Conservation (phyloP, 805 yeast genomes). For the Starmerella gropengiesseri region DNA sequence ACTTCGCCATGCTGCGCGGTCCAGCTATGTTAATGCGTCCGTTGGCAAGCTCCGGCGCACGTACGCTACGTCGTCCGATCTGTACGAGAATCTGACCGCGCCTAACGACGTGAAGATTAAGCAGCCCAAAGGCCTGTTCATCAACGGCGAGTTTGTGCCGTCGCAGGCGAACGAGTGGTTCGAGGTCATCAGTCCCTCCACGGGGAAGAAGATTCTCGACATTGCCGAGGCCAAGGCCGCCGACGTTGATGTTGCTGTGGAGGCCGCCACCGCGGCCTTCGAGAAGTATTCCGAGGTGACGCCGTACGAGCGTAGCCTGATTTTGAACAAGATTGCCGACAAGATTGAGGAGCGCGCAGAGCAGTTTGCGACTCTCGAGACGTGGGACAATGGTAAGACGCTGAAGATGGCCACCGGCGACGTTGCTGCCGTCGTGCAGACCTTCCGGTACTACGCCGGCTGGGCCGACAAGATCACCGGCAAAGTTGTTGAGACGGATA, state of each 20-base stretch:
- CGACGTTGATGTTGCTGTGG: constrained; percentile 78
- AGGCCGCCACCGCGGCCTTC: constrained; percentile 73
- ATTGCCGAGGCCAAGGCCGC: constrained; percentile 67
- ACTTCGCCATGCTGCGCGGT: not conserved
- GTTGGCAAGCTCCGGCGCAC: not conserved
- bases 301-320: constrained; percentile 55
- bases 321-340: constrained; percentile 65
- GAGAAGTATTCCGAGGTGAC: constrained; percentile 56
- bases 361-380: constrained; percentile 65
- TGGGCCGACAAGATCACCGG: constrained; percentile 65
- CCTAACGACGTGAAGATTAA: constrained; percentile 36
- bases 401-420: constrained; percentile 35
- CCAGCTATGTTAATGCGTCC: not conserved
- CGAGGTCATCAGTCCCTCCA: constrained; percentile 57
- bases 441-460: constrained; percentile 59
- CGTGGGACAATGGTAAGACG: constrained; percentile 85
- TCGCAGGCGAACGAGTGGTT: constrained; percentile 51
- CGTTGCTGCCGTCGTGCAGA: constrained; percentile 44
- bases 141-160: constrained; percentile 51
- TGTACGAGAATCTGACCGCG: constrained; percentile 15
- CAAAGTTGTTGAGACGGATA: constrained; percentile 45
- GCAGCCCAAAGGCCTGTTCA: constrained; percentile 70
- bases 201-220: constrained; percentile 58
- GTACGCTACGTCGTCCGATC: constrained; percentile 5
- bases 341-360: constrained; percentile 64